phyloP scores from a whole-genome alignment of 352 stramenopile species.

The Phytophthora kernoviae region DNA sequence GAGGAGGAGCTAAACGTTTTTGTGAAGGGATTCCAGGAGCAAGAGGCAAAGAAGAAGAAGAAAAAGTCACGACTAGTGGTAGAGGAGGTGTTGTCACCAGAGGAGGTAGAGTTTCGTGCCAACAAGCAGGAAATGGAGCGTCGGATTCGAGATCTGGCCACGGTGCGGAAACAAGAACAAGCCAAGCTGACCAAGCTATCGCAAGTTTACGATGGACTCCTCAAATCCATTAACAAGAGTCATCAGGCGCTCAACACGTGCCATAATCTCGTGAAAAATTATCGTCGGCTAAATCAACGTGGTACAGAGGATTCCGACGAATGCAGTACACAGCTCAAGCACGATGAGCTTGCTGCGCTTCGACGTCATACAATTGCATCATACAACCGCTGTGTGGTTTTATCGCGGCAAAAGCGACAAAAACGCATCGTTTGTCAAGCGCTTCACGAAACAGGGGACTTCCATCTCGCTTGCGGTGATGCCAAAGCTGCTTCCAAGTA shows the following conservation, averaged over 20 bases:
- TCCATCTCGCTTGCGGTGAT: slow-evolving; percentile 58
- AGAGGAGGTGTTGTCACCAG: slow-evolving; percentile 60
- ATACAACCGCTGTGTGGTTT: slow-evolving; percentile 56
- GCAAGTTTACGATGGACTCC: slow-evolving; percentile 27
- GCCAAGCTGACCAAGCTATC: slow-evolving; percentile 32
- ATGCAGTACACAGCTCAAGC: not conserved
- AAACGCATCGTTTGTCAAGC: slow-evolving; percentile 60
- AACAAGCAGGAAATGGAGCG: slow-evolving; percentile 46
- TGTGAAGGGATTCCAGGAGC: slow-evolving; percentile 56
- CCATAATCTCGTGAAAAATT: slow-evolving; percentile 53
- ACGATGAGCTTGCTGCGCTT: slow-evolving; percentile 15
- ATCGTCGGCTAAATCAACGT: slow-evolving; percentile 22
- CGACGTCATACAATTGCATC: slow-evolving; percentile 43
- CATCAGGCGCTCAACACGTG: slow-evolving; percentile 56
- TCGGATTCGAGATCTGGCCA: slow-evolving; percentile 33
- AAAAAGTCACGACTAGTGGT: slow-evolving; percentile 83
- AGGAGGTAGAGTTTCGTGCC: slow-evolving; percentile 64
- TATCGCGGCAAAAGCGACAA: slow-evolving; percentile 72
- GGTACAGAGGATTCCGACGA: not conserved
- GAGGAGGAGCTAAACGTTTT: slow-evolving; percentile 40
- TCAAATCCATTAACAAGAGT: slow-evolving; percentile 67
- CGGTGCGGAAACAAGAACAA: slow-evolving; percentile 26
- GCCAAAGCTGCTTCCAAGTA: slow-evolving; percentile 48
- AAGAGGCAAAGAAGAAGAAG: slow-evolving; percentile 82
- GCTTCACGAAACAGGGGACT: slow-evolving; percentile 75